Percentiles rank a stretch among this genome's conserved stretches.
These are phyloP conservation scores for Suhomyces ambrosiae DNA, from an alignment of 1,139 yeast species.

Conservation along the genomic window DNA sequence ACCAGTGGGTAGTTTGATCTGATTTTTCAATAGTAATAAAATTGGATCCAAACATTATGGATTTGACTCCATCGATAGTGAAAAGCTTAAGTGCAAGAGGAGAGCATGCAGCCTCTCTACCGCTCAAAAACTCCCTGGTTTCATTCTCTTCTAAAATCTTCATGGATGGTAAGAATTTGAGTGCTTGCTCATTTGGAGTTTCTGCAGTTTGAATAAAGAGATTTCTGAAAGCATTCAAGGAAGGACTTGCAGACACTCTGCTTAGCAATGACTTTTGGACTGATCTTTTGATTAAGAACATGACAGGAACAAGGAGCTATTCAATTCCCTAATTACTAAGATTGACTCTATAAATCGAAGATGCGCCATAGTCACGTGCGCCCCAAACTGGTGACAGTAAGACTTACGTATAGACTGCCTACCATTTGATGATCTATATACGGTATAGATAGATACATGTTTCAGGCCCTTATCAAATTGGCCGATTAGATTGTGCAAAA, in stretches of 20 bases:
- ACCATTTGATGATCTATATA: no score
- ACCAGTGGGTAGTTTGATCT: slow-evolving; percentile 60
- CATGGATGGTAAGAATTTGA: slow-evolving; percentile 50
- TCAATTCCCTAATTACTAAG: no score
- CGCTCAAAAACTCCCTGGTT: slow-evolving; percentile 55
- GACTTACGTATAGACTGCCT: no score
- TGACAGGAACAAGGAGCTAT: no score
- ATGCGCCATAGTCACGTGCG: no score
- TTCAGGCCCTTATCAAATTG: no score
- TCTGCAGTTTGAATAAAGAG: slow-evolving; percentile 44
- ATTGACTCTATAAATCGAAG: neutral
- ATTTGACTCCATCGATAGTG: slow-evolving; percentile 52
- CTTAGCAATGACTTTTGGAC: slow-evolving; percentile 4
- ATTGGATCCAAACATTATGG: slow-evolving; percentile 57
- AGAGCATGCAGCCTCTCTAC: slow-evolving; percentile 55
- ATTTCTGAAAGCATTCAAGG: slow-evolving; percentile 22
- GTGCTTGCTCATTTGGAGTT: slow-evolving; percentile 52
- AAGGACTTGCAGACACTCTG: no score
- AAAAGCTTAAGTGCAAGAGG: slow-evolving; percentile 58
- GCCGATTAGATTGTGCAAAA: no score
- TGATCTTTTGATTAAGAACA: slow-evolving; percentile 15
- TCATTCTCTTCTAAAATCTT: slow-evolving; percentile 46
- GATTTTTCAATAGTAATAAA: slow-evolving; percentile 86
- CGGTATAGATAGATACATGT: no score
- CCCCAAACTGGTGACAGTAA: no score